Evolutionary conservation across 768 basidiomycete genomes (phyloP), one percentile per base, ranked within the genome.

Genomic region (Lentinula raphanica): DNA sequence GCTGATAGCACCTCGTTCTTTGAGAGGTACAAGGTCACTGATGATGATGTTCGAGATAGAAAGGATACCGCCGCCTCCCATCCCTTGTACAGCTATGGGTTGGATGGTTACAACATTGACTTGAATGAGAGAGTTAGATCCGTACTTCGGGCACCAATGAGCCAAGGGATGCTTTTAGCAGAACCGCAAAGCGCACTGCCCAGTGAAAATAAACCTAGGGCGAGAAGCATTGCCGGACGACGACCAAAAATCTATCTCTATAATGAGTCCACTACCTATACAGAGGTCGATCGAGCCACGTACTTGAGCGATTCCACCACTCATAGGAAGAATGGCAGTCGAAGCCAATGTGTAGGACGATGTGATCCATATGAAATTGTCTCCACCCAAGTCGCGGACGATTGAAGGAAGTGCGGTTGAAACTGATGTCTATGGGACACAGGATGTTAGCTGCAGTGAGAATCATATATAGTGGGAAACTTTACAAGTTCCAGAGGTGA

Each of bases 151-250:
- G 67, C 70, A 5, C 65, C 68, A 32, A 74, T 72, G 4, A 69
- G 53, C 62, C 66, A 68, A 1, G 42, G 54, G 64, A 73, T 69
- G 45, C 27, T 65, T 21, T 65, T 60, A 0, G 69, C 69, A 0
- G 70, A 66, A 3, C 72, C 73, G 9, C 64, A 67, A 1, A 74
- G 29, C 1, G 69, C 72, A 12, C 65, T 66, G 0, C 73, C 72
- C 44, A 67, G 36, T 1, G 65, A 66, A 49, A 66, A 66, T 13
- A 44, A 12, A 38, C 3, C 35, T 17, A 54, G 38, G 8, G 36
- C 36, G 7, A 38, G 21, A 11, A 54, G 38, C 21, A 54, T 39
- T 7, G 53, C 25, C 0, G 21, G 23, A 7, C 40, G 35, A 38
- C 53, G 21, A 21, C 53, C 53, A 29, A 38, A 54, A 19, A 54